These are phyloP conservation scores for Phytophthora rubi DNA, from an alignment of 352 stramenopile genomes.

Conservation along the genomic window DNA sequence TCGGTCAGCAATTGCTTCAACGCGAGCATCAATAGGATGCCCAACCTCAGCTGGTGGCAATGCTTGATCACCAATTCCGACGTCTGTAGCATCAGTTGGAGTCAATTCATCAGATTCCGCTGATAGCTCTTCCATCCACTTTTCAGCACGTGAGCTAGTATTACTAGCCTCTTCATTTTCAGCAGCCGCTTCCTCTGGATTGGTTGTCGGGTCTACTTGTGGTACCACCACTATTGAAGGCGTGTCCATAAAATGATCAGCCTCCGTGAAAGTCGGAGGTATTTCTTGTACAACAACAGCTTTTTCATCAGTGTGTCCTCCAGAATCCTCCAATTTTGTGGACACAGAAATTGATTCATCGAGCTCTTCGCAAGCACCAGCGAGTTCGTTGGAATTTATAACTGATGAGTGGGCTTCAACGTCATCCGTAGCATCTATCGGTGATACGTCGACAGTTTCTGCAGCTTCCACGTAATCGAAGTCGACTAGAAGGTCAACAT, in stretches of 20 bases:
- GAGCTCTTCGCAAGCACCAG: background rate
- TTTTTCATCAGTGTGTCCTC: background rate
- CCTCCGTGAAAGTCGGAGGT: background rate
- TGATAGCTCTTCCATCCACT: background rate
- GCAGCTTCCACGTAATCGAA: constrained; percentile 30
- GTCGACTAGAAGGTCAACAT: constrained; percentile 10
- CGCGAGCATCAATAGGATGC: too few species aligned
- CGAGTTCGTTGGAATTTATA: background rate
- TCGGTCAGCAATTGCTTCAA: constrained; percentile 13
- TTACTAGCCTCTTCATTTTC: background rate
- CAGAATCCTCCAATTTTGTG: background rate
- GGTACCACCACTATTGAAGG: background rate
- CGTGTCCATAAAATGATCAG: background rate
- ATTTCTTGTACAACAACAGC: background rate
- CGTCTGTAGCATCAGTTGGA: background rate
- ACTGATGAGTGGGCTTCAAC: background rate
- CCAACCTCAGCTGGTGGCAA: background rate
- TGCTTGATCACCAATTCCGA: background rate
- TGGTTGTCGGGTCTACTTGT: background rate
- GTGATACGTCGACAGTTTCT: constrained; percentile 17
- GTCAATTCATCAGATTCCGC: background rate
- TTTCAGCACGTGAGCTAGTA: background rate
- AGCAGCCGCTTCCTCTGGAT: background rate
- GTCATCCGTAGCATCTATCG: background rate
- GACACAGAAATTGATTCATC: background rate